Percentiles rank a stretch among this genome's conserved stretches.
phyloP scores from a whole-genome alignment of 148 eudicot species.

The Heliosperma pusillum region DNA sequence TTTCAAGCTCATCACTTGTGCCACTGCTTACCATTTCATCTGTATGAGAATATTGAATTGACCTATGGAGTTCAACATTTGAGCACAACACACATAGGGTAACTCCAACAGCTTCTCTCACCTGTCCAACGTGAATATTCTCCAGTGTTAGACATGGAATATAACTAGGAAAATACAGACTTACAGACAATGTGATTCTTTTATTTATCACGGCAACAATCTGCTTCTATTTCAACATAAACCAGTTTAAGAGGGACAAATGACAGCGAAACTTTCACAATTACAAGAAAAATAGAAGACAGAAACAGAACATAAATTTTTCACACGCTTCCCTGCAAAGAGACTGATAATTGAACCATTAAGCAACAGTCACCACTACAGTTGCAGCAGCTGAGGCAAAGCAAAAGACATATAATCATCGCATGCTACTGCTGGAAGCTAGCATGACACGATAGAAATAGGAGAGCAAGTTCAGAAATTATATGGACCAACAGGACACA shows the following conservation, averaged over 20 bases:
- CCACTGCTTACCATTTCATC: conserved; percentile 25
- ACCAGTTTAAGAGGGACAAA: not conserved
- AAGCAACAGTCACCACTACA: not conserved
- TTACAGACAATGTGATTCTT: not conserved
- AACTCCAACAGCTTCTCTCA: conserved; percentile 92
- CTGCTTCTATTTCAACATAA: conserved; percentile 1
- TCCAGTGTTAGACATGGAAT: not conserved
- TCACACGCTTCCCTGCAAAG: not conserved
- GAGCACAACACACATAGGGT: conserved; percentile 86
- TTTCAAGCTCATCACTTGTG: conserved; percentile 29
- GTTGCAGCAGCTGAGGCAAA: not conserved
- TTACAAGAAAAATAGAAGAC: not conserved
- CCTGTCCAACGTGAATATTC: conserved; percentile 44
- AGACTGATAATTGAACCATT: not conserved
- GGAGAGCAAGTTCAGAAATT: not conserved
- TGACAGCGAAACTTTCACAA: not conserved
- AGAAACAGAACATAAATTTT: not conserved
- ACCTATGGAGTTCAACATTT: conserved; percentile 59
- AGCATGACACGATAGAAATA: not conserved
- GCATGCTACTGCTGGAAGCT: not conserved
- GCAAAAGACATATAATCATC: not conserved
- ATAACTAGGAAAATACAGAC: not conserved
- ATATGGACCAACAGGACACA: not conserved
- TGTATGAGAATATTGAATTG: conserved; percentile 31
- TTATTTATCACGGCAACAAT: not conserved